phyloP scores from a whole-genome alignment of 208 protist species.

The Vickermania ingenoplastis region DNA sequence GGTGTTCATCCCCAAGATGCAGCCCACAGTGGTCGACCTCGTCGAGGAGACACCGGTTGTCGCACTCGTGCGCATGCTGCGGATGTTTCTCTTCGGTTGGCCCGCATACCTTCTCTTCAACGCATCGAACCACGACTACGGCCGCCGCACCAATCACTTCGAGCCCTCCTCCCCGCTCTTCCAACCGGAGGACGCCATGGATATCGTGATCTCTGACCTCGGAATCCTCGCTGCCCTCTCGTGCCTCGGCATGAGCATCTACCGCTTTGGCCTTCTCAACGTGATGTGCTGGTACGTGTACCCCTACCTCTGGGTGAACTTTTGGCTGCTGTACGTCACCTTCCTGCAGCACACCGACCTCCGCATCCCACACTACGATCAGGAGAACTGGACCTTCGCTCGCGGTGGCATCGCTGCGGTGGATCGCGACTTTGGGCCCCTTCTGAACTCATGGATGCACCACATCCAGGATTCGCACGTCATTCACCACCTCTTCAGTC shows the following conservation, averaged over 20 bases:
- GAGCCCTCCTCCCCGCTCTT: conserved; percentile 76
- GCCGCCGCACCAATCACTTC: conserved; percentile 70
- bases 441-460: conserved; percentile 83
- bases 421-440: conserved; percentile 82
- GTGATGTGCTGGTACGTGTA: conserved; percentile 70
- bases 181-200: conserved; percentile 46
- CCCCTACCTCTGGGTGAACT: conserved; percentile 86
- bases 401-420: conserved; percentile 88
- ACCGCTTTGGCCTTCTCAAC: conserved; percentile 44
- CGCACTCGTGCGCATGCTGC: conserved; percentile 29
- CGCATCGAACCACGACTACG: conserved; percentile 64
- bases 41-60: conserved; percentile 64
- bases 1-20: conserved; percentile 69
- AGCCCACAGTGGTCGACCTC: conserved; percentile 44
- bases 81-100: conserved; percentile 86
- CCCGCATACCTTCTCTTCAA: conserved; percentile 82
- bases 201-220: conserved; percentile 67
- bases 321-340: conserved; percentile 90
- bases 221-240: conserved; percentile 47
- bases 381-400: conserved; percentile 90
- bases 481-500: conserved; percentile 90
- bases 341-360: conserved; percentile 92
- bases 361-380: conserved; percentile 84
- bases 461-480: conserved; percentile 94
- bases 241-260: conserved; percentile 24